Evolutionary conservation across 495 filamentous ascomycete genomes (phyloP).

Genomic region (Penicillium simplicissimum): DNA sequence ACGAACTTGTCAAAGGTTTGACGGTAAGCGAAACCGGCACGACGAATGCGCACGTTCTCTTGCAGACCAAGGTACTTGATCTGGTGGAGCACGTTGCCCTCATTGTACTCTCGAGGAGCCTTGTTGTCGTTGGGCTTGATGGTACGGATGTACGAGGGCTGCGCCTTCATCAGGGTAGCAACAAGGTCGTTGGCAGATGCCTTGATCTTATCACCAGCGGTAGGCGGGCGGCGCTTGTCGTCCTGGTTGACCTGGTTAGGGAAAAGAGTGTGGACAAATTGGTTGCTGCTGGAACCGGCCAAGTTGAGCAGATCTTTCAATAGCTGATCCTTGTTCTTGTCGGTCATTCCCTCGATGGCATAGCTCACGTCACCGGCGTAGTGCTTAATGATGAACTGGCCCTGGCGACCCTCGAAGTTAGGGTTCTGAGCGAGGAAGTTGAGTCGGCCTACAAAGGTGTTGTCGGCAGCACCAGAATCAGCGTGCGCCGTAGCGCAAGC

Average conservation of each 20-base stretch:
- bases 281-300: conserved; percentile 78
- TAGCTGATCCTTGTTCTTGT: conserved; percentile 99
- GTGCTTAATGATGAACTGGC: conserved; percentile 97
- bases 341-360: conserved; percentile 93
- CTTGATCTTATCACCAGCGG: conserved; percentile 96
- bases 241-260: conserved; percentile 93
- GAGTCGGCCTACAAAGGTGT: conserved; percentile 90
- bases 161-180: conserved; percentile 92
- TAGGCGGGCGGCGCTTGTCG: conserved; percentile 90
- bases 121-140: conserved; percentile 99
- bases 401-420: conserved; percentile 89
- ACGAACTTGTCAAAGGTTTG: conserved; percentile 99
- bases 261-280: conserved; percentile 84
- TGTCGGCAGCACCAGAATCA: conserved; percentile 89
- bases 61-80: conserved; percentile 99
- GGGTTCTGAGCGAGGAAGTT: conserved; percentile 85
- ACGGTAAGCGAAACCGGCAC: conserved; percentile 95
- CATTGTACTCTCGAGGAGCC: conserved; percentile 87
- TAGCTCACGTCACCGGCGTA: conserved; percentile 98
- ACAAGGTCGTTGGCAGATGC: conserved; percentile 95
- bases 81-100: conserved; percentile 91
- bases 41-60: conserved; percentile 96
- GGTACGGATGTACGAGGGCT: conserved; percentile 96
- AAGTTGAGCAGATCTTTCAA: conserved; percentile 92
- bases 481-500: conserved; percentile 96